Percentiles rank a stretch among this genome's conserved stretches.
These are phyloP conservation scores for Talaromyces thailandensis DNA, from an alignment of 495 filamentous ascomycete genomes.

Conservation along the genomic window DNA sequence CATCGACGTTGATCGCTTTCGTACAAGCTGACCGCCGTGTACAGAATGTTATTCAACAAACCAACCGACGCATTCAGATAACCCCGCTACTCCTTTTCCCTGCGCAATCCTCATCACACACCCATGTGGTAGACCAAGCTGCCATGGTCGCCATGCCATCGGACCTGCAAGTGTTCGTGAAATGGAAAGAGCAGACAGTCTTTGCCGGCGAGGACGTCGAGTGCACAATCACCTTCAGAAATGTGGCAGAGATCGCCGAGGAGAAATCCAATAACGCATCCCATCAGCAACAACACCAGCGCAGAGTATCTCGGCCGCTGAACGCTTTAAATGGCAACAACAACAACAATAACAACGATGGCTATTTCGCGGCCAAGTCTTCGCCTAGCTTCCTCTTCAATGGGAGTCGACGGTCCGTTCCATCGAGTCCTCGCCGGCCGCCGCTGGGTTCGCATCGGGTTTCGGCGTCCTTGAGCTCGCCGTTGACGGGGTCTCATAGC, in stretches of 20 bases:
- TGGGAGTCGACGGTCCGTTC: constrained; percentile 27
- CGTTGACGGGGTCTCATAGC: constrained; percentile 34
- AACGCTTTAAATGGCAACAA: constrained; percentile 21
- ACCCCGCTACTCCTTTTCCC: constrained; percentile 3
- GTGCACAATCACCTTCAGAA: constrained; percentile 94
- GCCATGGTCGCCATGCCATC: constrained; percentile 37
- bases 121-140: constrained; percentile 26
- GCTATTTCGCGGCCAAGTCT: constrained; percentile 33
- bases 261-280: constrained; percentile 17
- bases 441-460: constrained; percentile 22
- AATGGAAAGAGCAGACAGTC: constrained; percentile 83
- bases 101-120: no score
- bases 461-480: constrained; percentile 37
- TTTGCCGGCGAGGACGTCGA: constrained; percentile 92
- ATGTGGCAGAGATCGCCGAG: constrained; percentile 47
- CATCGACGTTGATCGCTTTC: background rate
- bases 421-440: constrained; percentile 24
- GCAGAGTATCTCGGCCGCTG: constrained; percentile 36
- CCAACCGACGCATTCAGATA: background rate
- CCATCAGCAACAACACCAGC: constrained; percentile 27
- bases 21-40: background rate
- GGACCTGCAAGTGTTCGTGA: constrained; percentile 88
- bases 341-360: constrained; percentile 28
- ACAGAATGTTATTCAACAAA: background rate
- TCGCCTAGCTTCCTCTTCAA: constrained; percentile 29